Conservation (phyloP, 352 stramenopile species). For the Globisporangium radiosum region DNA sequence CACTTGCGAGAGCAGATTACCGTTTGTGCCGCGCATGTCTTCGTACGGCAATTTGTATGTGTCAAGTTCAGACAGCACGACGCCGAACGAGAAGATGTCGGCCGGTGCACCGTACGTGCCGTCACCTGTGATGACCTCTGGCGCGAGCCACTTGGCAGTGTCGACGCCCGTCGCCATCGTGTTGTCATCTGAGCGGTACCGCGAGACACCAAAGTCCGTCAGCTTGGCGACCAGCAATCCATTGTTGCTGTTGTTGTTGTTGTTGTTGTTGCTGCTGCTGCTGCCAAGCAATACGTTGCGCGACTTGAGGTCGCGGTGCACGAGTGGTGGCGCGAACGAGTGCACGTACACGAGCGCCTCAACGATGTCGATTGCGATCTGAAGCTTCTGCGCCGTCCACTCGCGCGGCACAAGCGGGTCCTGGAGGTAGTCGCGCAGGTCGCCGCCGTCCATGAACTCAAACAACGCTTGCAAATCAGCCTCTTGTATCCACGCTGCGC, state of each 20-base stretch:
- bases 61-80: conserved; percentile 30
- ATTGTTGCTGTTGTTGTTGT: background rate
- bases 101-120: conserved; percentile 38
- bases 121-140: conserved; percentile 48
- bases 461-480: conserved; percentile 29
- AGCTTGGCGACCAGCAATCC: conserved; percentile 28
- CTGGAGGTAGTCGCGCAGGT: conserved; percentile 33
- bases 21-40: too few relatives aligned
- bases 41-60: too few relatives aligned
- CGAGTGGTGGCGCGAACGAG: conserved; percentile 14
- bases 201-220: conserved; percentile 53
- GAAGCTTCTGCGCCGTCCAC: conserved; percentile 4
- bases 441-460: conserved; percentile 18
- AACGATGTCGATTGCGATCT: conserved; percentile 20
- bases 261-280: too few relatives aligned
- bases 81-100: conserved; percentile 35
- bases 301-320: background rate
- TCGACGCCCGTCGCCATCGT: conserved; percentile 45
- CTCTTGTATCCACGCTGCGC: conserved; percentile 39
- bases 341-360: conserved; percentile 12
- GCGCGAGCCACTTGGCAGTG: conserved; percentile 19
- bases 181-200: conserved; percentile 29
- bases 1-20: conserved; percentile 1
- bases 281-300: conserved; percentile 1
- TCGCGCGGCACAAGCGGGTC: conserved; percentile 1